Evolutionary conservation across 140 eudicot genomes (phyloP), one percentile per base, ranked within the genome.

Genomic region (Senecio squalidus): DNA sequence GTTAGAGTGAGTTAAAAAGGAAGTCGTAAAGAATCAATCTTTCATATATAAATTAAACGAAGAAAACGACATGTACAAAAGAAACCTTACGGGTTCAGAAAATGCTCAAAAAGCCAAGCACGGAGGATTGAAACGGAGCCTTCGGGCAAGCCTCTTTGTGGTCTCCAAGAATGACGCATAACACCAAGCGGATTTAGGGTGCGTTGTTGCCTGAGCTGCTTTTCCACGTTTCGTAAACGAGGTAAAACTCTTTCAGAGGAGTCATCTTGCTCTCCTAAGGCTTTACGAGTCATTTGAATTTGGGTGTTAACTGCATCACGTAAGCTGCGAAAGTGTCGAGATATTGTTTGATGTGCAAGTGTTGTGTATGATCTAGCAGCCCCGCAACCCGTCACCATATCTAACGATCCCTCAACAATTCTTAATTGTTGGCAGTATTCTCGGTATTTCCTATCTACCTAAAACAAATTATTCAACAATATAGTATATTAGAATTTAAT

Each of bases 41-140:
- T 36, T 36, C 15, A 36, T 4, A 6, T 34, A 14, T 9, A 34
- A 18, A 0, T 41, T 39, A 11, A 15, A 27, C n/a, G 0, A 24
- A 60, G 15, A 6, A 30, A 45, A 60, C 6, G 14, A 50, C 11
- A 41, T 34, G n/a, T n/a, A n/a, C n/a, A 16, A 47, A 31, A 45
- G 54, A 47, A 26, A 73, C 58, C 98, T 15, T 83, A 91, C 98
- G 98, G 98, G 70, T 91, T 83, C 22, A 91, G 88, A 58, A 91
- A 91, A 74, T 91, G 95, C 69, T 86, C 98, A 62, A 91, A 91
- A 14, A 91, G 82, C 98, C 98, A 91, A 68, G 98, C 91, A 43
- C 98, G 95, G 46, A 91, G 95, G 29, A 86, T 66, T 0, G 95
- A 80, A 16, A 91, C 98, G 9, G 98, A 82, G 74, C 70, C 84